These are phyloP conservation scores for Moesziomyces aphidis DNA, from an alignment of 1,284 basidiomycete genomes.

Conservation along the genomic window DNA sequence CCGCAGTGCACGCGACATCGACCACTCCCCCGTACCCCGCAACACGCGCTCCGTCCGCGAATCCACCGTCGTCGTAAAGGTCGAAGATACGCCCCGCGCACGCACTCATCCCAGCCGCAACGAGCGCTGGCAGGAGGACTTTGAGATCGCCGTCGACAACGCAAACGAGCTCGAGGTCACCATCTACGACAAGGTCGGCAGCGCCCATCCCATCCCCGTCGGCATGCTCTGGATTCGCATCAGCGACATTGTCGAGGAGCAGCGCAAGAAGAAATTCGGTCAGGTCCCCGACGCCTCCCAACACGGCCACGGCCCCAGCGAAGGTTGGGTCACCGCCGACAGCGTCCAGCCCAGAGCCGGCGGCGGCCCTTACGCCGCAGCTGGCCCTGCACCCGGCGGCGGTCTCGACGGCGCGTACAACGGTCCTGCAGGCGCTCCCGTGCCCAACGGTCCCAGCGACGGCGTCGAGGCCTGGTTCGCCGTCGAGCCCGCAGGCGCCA, in stretches of 20 bases:
- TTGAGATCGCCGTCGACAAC: constrained; percentile 95
- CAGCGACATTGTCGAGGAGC: constrained; percentile 92
- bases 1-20: constrained; percentile 90
- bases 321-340: constrained; percentile 65
- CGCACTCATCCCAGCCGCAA: constrained; percentile 91
- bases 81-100: constrained; percentile 93
- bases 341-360: constrained; percentile 52
- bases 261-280: constrained; percentile 89
- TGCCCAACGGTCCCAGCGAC: constrained; percentile 70
- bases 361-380: constrained; percentile 13
- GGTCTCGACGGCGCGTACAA: constrained; percentile 46
- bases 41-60: constrained; percentile 71
- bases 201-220: constrained; percentile 84
- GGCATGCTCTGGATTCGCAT: constrained; percentile 96
- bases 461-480: constrained; percentile 98
- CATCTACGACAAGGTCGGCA: constrained; percentile 88
- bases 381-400: constrained; percentile 8
- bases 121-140: constrained; percentile 97
- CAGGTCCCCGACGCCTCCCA: constrained; percentile 69
- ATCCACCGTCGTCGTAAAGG: constrained; percentile 92
- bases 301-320: constrained; percentile 59
- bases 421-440: constrained; percentile 51
- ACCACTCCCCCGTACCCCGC: constrained; percentile 83
- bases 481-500: constrained; percentile 96
- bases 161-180: constrained; percentile 98